A percentile compares a stretch with the other conserved stretches of the same genome.
These are phyloP conservation scores for Carnegiea gigantea DNA, from an alignment of 179 eudicot species.

Conservation along the genomic window DNA sequence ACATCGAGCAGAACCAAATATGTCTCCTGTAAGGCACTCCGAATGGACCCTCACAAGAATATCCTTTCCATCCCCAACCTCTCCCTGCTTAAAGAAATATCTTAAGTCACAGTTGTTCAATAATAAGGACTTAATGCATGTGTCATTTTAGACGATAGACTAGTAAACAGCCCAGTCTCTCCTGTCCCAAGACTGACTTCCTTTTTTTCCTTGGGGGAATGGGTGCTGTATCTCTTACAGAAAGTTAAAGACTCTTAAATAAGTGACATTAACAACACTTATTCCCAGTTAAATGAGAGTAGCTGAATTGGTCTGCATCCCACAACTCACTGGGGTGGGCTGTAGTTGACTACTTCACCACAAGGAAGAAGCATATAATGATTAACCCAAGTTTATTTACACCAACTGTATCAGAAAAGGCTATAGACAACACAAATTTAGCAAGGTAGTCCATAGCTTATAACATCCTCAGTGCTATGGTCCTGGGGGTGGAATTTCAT, in stretches of 20 bases:
- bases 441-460: not conserved
- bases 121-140: too few species aligned
- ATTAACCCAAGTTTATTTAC: not conserved
- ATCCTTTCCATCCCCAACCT: constrained; percentile 83
- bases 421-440: not conserved
- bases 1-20: constrained; percentile 92
- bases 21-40: constrained; percentile 93
- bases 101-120: not conserved
- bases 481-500: not conserved
- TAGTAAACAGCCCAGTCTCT: too few species aligned
- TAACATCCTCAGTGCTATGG: not conserved
- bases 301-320: not conserved
- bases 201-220: too few species aligned
- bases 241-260: too few species aligned
- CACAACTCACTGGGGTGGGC: not conserved
- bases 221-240: too few species aligned
- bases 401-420: not conserved
- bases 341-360: not conserved
- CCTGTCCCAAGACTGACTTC: too few species aligned
- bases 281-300: too few species aligned
- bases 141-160: too few species aligned
- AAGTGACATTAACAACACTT: too few species aligned
- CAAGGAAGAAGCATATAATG: not conserved
- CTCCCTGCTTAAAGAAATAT: constrained; percentile 54
- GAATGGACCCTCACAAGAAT: constrained; percentile 93